Conservation (phyloP, 352 stramenopile genomes). For the Globisporangium viniferum region DNA sequence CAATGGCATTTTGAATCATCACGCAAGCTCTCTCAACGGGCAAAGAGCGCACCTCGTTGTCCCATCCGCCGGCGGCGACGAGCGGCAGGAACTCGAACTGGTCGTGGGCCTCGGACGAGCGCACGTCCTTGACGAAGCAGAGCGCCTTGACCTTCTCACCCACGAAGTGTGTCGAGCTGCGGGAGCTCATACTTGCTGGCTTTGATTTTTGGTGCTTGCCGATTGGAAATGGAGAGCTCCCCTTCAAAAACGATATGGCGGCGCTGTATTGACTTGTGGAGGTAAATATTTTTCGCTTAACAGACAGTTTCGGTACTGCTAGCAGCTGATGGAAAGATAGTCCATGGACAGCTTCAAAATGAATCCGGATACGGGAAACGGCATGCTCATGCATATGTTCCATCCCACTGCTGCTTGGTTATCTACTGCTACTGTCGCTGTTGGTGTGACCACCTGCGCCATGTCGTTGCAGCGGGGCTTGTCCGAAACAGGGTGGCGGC, state of each 20-base stretch:
- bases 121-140: constrained; percentile 61
- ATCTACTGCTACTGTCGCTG: neutral
- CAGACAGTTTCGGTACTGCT: neutral
- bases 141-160: constrained; percentile 57
- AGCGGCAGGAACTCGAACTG: constrained; percentile 46
- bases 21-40: neutral
- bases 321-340: neutral
- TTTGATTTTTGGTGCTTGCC: neutral
- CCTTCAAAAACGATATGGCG: neutral
- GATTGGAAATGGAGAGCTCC: constrained; percentile 8
- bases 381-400: neutral
- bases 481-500: neutral
- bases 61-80: constrained; percentile 54
- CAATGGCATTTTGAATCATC: neutral
- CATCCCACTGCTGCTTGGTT: neutral
- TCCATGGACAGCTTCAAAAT: neutral
- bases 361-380: neutral
- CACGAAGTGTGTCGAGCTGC: constrained; percentile 61
- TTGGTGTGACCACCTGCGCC: neutral
- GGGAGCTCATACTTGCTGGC: constrained; percentile 12
- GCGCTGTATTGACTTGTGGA: neutral
- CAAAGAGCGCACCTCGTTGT: constrained; percentile 34
- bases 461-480: neutral
- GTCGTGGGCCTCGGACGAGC: constrained; percentile 29
- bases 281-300: neutral